These are phyloP conservation scores for Leptodermis oblonga DNA, from an alignment of 257 asterid species.

Conservation along the genomic window DNA sequence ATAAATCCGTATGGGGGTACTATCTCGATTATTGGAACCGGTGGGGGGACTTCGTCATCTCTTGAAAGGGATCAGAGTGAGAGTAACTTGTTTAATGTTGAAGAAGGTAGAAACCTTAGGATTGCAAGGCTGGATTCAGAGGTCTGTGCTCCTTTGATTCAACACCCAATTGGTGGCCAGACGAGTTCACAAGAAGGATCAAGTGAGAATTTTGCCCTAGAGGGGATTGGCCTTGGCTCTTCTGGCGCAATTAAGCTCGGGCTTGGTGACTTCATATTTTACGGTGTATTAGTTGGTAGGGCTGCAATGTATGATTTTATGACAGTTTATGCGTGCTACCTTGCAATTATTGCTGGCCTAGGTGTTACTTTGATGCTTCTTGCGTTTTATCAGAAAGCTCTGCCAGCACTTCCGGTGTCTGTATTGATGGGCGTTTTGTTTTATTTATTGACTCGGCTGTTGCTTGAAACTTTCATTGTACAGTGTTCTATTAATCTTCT, in stretches of 20 bases:
- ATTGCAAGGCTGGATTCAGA: slow-evolving; percentile 38
- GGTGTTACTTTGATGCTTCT: slow-evolving; percentile 82
- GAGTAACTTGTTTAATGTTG: slow-evolving; percentile 38
- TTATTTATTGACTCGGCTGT: slow-evolving; percentile 73
- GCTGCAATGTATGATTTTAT: slow-evolving; percentile 96
- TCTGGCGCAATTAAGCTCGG: slow-evolving; percentile 98
- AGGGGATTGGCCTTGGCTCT: slow-evolving; percentile 87
- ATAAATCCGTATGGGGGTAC: slow-evolving; percentile 18
- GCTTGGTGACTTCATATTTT: slow-evolving; percentile 88
- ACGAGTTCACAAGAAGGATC: slow-evolving; percentile 42
- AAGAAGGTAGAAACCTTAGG: slow-evolving; percentile 32
- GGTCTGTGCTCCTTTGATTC: slow-evolving; percentile 74
- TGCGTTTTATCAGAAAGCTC: slow-evolving; percentile 82
- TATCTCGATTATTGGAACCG: slow-evolving; percentile 7
- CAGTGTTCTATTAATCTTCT: slow-evolving; percentile 75
- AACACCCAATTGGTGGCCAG: slow-evolving; percentile 42
- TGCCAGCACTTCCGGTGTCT: slow-evolving; percentile 96
- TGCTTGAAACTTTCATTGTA: slow-evolving; percentile 79
- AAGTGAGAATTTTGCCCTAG: slow-evolving; percentile 50
- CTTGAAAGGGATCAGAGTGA: slow-evolving; percentile 22
- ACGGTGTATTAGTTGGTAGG: slow-evolving; percentile 90
- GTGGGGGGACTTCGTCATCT: neutral
- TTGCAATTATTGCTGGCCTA: slow-evolving; percentile 90
- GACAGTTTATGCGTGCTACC: slow-evolving; percentile 97
- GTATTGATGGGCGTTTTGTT: slow-evolving; percentile 77